These are phyloP conservation scores for Colletotrichum lindemuthianum DNA, from an alignment of 2,329 filamentous ascomycete genomes.

Conservation along the genomic window DNA sequence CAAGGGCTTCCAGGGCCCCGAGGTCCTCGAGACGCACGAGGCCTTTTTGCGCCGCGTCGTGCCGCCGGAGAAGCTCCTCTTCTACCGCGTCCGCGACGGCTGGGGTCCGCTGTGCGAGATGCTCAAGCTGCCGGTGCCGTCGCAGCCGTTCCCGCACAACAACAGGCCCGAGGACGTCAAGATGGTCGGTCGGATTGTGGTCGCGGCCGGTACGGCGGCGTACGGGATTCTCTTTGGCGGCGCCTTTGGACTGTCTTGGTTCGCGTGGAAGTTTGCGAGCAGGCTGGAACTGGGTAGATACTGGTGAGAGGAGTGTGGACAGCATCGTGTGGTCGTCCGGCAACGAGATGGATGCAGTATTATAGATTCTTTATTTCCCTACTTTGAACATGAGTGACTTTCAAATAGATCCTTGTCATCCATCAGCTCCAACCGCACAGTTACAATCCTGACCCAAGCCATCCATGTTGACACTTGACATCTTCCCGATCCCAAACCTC, in stretches of 20 bases:
- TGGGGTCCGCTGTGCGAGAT: slow-evolving; percentile 48
- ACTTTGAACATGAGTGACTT: too few species aligned
- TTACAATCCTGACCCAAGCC: too few species aligned
- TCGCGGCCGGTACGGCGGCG: not conserved
- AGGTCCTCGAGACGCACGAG: slow-evolving; percentile 37
- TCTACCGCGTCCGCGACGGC: slow-evolving; percentile 42
- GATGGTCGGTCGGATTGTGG: slow-evolving; percentile 3
- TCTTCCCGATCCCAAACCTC: too few species aligned
- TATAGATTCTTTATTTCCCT: too few species aligned
- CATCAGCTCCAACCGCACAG: too few species aligned
- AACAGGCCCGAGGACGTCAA: slow-evolving; percentile 39
- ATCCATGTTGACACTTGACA: too few species aligned
- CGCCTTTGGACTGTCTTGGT: not conserved
- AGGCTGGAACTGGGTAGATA: not conserved
- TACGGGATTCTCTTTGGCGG: slow-evolving; percentile 8
- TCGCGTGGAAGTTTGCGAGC: not conserved
- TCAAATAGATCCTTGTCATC: too few species aligned
- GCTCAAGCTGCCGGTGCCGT: slow-evolving; percentile 43
- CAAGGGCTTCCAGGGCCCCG: slow-evolving; percentile 4
- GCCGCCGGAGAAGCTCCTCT: slow-evolving; percentile 41
- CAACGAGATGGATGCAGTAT: too few species aligned
- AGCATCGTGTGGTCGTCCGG: not conserved
- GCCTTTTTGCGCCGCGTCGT: slow-evolving; percentile 34
- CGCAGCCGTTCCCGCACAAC: slow-evolving; percentile 42
- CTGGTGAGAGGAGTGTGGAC: slow-evolving; percentile 4